A percentile compares a stretch with the other conserved stretches of the same genome.
These are phyloP conservation scores for Dactylorhiza incarnata DNA, from an alignment of 106 monocot species.

Conservation along the genomic window DNA sequence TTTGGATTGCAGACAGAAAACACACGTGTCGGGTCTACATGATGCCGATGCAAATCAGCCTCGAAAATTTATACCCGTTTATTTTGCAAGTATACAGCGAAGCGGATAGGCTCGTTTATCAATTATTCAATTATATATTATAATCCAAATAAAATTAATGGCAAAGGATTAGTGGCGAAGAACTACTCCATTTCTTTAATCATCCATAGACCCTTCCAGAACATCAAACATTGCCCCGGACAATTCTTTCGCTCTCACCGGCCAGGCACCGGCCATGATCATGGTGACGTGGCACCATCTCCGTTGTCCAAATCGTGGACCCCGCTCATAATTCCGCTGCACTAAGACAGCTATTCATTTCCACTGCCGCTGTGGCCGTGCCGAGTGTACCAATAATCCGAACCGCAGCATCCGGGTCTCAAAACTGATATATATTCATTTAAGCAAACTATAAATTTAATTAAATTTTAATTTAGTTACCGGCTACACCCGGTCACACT, in stretches of 20 bases:
- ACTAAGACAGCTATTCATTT: neutral
- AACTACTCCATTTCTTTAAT: neutral
- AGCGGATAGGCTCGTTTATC: neutral
- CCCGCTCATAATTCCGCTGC: neutral
- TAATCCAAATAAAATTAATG: neutral
- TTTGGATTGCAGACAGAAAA: too few species aligned
- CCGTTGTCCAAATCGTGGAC: neutral
- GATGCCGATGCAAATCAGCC: too few species aligned
- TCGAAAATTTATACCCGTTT: neutral
- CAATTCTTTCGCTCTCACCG: constrained; percentile 2
- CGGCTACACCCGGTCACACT: constrained; percentile 7
- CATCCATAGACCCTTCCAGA: neutral
- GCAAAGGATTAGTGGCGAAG: neutral
- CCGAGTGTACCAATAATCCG: neutral
- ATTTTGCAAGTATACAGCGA: neutral
- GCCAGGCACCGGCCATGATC: neutral
- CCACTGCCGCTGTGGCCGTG: neutral
- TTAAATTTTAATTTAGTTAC: neutral
- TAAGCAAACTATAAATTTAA: too few species aligned
- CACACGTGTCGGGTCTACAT: too few species aligned
- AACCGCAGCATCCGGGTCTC: neutral
- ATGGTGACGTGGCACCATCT: neutral
- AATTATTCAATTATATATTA: neutral
- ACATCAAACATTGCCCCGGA: neutral
- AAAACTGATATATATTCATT: too few species aligned